These are phyloP conservation scores for Erodium moschatum DNA, from an alignment of 441 rosid species.

Conservation along the genomic window DNA sequence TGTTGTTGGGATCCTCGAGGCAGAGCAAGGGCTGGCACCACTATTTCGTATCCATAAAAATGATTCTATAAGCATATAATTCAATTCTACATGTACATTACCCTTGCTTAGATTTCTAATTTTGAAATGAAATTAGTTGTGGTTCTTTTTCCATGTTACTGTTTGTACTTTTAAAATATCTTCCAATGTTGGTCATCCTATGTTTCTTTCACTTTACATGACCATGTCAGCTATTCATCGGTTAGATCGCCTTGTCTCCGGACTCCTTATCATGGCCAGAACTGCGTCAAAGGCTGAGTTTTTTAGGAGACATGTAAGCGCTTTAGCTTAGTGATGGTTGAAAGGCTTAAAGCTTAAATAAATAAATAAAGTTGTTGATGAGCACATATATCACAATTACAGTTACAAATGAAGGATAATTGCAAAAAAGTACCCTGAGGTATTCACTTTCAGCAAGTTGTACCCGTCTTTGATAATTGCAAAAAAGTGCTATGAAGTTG, in stretches of 20 bases:
- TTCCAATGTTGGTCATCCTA: slow-evolving; percentile 11
- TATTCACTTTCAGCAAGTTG: no score
- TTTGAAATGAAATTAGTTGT: background rate
- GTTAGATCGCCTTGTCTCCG: slow-evolving; percentile 79
- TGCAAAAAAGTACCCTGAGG: no score
- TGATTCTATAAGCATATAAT: slow-evolving; percentile 12
- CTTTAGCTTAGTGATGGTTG: background rate
- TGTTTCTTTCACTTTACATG: slow-evolving; percentile 32
- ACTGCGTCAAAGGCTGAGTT: slow-evolving; percentile 68
- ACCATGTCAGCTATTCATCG: slow-evolving; percentile 57
- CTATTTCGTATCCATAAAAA: slow-evolving; percentile 71
- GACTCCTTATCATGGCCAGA: slow-evolving; percentile 84
- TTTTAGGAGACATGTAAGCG: slow-evolving; percentile 69
- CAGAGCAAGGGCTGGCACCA: slow-evolving; percentile 67
- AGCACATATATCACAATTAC: background rate
- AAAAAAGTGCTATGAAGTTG: no score
- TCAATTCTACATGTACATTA: background rate
- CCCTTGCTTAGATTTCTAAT: background rate
- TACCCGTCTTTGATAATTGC: no score
- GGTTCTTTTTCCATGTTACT: slow-evolving; percentile 1
- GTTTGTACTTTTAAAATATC: background rate
- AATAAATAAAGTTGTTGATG: background rate
- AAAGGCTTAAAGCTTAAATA: background rate
- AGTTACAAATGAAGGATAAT: no score
- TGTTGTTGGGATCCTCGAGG: slow-evolving; percentile 85